Base-by-base conservation (phyloP, 2,329 filamentous ascomycete species). In the Sphaerulina vaccinii region DNA sequence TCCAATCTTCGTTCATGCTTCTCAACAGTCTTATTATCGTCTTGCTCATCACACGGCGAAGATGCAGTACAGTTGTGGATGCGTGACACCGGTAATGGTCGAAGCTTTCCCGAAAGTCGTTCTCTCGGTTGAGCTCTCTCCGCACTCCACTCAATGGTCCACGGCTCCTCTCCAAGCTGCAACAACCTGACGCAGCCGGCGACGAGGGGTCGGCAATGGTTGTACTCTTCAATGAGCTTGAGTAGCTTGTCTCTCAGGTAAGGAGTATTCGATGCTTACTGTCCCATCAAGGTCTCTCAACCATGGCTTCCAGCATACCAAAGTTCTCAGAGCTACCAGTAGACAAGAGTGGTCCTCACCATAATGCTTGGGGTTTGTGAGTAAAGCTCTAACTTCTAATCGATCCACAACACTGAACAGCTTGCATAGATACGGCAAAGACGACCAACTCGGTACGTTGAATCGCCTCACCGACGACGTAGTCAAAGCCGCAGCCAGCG, bases 381-480 rank as follows among this genome's bases (percentile, higher is more conserved):
- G 63, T 41, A 18, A 21, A 15, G n/a, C 5, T 19, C 11, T 18
- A 13, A 19, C n/a, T n/a, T n/a, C n/a, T 15, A 22, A 32, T 22
- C 21, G 32, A 42, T 21, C 13, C 18, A 18, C 1, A 13, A 18
- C 23, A 32, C 10, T 24, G 9, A n/a, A 24, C 29, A 49, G 13
- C 78, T 24, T 11, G 23, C 38, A 74, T 5, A 71, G 81, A 3
- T 83, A 81, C 63, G 81, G 81, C 42, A 68, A 74, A 42, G 63
- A 76, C 47, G 82, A 84, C 63, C 71, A 83, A 66, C 71, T 86
- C 2, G 83, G 82, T 8, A 80, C 79, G 19, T 65, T 86, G 16
- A 85, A 86, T 64, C 75, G 81, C 22, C 73, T 85, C 11, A 84
- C 79, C 0, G 73, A 81, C 45, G 71, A 76, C 49, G 68, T 78